phyloP scores from a whole-genome alignment of 345 rosid genomes.

The Reutealis trisperma region DNA sequence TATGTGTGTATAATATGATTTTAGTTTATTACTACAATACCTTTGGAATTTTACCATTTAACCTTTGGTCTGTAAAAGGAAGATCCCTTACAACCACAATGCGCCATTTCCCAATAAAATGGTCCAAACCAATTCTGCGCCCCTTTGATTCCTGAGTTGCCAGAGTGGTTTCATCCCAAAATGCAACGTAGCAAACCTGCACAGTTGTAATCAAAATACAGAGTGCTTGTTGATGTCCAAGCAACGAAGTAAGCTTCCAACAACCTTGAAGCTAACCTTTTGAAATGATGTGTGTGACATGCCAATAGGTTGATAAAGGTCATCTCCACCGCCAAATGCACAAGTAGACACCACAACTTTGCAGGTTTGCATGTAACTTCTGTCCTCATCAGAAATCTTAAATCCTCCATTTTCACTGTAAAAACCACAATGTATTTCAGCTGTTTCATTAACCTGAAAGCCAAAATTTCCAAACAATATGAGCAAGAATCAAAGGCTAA shows the following conservation, averaged over 20 bases:
- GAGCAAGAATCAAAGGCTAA: slow-evolving; percentile 13
- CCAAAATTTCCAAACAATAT: slow-evolving; percentile 14
- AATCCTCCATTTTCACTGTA: slow-evolving; percentile 80
- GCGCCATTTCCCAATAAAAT: slow-evolving; percentile 81
- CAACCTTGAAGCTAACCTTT: slow-evolving; percentile 54
- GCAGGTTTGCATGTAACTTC: slow-evolving; percentile 61
- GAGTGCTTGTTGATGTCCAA: neutral
- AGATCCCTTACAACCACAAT: slow-evolving; percentile 75
- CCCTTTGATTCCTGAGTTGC: slow-evolving; percentile 70
- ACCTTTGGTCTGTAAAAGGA: slow-evolving; percentile 85
- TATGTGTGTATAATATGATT: neutral
- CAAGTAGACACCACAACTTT: slow-evolving; percentile 79
- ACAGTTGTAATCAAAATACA: slow-evolving; percentile 30
- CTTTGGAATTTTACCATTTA: slow-evolving; percentile 98
- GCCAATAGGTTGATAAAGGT: slow-evolving; percentile 93
- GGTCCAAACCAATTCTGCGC: slow-evolving; percentile 51
- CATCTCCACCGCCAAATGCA: slow-evolving; percentile 98
- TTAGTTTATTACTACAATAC: slow-evolving; percentile 33
- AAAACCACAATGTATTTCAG: slow-evolving; percentile 79
- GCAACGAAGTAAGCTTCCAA: slow-evolving; percentile 7
- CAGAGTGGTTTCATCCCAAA: slow-evolving; percentile 91
- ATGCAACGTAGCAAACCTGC: slow-evolving; percentile 93
- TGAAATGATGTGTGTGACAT: slow-evolving; percentile 61
- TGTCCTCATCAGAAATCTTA: slow-evolving; percentile 63
- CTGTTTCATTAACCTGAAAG: slow-evolving; percentile 64